Evolutionary conservation across 768 basidiomycete genomes (phyloP), one percentile per base, ranked within the genome.

Genomic region (Hysterangium stoloniferum): DNA sequence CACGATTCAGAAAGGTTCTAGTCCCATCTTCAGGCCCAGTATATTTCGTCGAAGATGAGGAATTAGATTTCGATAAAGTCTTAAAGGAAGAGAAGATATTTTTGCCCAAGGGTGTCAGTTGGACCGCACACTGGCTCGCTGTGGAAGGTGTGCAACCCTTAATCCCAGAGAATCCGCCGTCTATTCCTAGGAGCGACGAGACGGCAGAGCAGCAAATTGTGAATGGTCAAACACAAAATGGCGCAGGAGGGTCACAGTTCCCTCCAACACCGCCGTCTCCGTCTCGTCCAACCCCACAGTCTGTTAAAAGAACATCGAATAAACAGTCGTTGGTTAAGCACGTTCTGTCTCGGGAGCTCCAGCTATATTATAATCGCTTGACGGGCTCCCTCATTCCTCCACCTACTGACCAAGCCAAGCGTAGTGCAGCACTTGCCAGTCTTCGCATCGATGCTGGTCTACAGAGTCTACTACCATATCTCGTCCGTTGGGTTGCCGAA

Each of bases 131-230:
- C 63, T 99, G 96, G 96, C 75, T 99, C 28, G 94, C 94, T 0
- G 92, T 99, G 33, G 96, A 99, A 59, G 96, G 96, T 22, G 87
- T 99, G 11, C 96, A 98, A 61, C 94, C 95, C 0, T 77, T 91
- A n/a, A 87, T 95, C 44, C 89, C 90, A 11, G 91, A 96, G 63
- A 98, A 98, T 64, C 93, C 93, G 0, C 85, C 89, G n/a, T 82
- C 84, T 1, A 71, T 86, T 37, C 82, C 84, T 0, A 71, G 49
- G 19, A 58, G 64, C 22, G 70, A 66, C 24, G 62, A 51, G 45
- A 70, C 66, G n/a, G 60, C 62, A 22, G 60, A 64, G 42, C 56
- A 64, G 15, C 45, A 52, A 29, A 61, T 65, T 36, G 64, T 73
- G 57, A 17, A 56, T 57, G 22, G 57, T 56, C 47, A 56, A 53